Percentiles rank a stretch among this genome's conserved stretches.
phyloP scores from a whole-genome alignment of 345 rosid genomes.

The Linum tenue region DNA sequence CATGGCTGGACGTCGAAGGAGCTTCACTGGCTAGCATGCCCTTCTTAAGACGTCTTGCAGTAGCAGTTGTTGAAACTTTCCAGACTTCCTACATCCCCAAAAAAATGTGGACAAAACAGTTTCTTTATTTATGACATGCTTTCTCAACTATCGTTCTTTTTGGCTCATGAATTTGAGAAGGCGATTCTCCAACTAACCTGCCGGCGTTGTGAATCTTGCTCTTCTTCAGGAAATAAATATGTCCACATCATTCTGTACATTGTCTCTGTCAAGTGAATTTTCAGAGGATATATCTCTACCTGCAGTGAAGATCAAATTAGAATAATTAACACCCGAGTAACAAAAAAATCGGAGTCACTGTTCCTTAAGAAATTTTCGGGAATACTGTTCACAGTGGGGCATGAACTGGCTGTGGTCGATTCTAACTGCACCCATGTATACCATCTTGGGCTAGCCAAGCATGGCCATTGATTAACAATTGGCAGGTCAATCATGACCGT shows the following conservation, averaged over 20 bases:
- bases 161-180: conserved; percentile 4
- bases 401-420: too few species aligned
- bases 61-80: conserved; percentile 88
- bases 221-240: conserved; percentile 93
- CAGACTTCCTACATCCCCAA: conserved; percentile 67
- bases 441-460: too few species aligned
- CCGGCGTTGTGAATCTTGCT: conserved; percentile 91
- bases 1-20: conserved; percentile 41
- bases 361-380: too few species aligned
- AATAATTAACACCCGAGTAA: too few species aligned
- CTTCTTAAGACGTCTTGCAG: conserved; percentile 78
- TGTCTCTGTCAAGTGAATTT: conserved; percentile 88
- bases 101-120: conserved; percentile 6
- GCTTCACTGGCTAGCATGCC: conserved; percentile 48
- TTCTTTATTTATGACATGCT: background rate
- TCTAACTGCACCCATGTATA: too few species aligned
- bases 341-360: background rate
- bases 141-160: background rate
- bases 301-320: conserved; percentile 20
- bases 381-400: too few species aligned
- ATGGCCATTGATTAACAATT: too few species aligned
- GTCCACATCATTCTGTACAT: conserved; percentile 99
- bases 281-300: conserved; percentile 96
- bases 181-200: conserved; percentile 42
- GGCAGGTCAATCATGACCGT: too few species aligned